Evolutionary conservation across 1,139 yeast genomes (phyloP).

Genomic region (Nakaseomyces nivariensis): DNA sequence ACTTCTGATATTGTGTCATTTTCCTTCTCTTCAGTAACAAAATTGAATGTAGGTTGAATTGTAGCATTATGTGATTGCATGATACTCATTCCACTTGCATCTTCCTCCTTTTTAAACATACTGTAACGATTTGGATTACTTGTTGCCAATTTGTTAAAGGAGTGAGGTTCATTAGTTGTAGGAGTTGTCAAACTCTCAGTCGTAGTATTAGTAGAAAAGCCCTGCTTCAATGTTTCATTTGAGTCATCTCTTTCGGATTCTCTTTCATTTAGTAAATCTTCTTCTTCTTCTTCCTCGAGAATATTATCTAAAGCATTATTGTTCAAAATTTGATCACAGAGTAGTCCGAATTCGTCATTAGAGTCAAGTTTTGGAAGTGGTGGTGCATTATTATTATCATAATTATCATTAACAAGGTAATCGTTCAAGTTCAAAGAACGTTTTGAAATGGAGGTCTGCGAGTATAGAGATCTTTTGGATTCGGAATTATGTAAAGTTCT

Average conservation of each 20-base stretch:
- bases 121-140: background rate
- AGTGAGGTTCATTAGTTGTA: background rate
- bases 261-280: background rate
- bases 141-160: background rate
- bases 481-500: constrained; percentile 26
- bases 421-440: constrained; percentile 28
- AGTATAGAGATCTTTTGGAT: constrained; percentile 28
- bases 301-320: constrained; percentile 22
- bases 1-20: background rate
- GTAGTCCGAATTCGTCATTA: constrained; percentile 22
- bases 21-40: background rate
- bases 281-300: constrained; percentile 20
- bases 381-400: constrained; percentile 9
- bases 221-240: background rate
- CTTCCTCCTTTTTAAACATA: background rate
- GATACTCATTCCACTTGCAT: background rate
- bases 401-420: constrained; percentile 13
- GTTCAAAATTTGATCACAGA: constrained; percentile 27
- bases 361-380: constrained; percentile 18
- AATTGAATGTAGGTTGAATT: background rate
- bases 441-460: constrained; percentile 28
- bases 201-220: background rate
- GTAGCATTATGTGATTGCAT: background rate
- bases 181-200: background rate
- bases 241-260: background rate